Base-by-base conservation (phyloP, 192 early-diverging fungal species). In the Powellomyces hirtus region DNA sequence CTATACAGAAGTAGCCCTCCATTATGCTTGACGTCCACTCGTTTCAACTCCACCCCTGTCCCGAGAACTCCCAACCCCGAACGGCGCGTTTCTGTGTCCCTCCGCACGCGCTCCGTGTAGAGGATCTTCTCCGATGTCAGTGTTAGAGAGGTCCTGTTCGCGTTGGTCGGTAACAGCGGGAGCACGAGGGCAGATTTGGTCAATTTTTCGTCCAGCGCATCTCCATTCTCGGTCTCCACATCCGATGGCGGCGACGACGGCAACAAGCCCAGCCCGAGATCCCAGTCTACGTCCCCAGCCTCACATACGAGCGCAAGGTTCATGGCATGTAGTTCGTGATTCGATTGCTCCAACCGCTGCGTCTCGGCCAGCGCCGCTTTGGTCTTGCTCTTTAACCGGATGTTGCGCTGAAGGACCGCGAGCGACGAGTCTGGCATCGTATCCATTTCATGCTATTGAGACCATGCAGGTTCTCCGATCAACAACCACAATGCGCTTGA, bases 1-100 rank as follows among this genome's bases (percentile, higher is more conserved):
- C n/a, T n/a, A n/a, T n/a, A n/a, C n/a, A n/a, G n/a, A n/a, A 64
- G 11, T 8, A 64, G 45, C 35, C 62, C 62, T 0, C 62, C 62
- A 13, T 24, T 34, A 31, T 64, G 42, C 16, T 27, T 13, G 5
- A 35, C 20, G 20, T 64, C 62, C 27, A 45, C 27, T 50, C 30
- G 20, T 5, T 26, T 14, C 18, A 64, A 24, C 10, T 51, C 49
- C 0, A 64, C 22, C 22, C 29, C 13, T 5, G n/a, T 33, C 14
- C 62, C 62, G 11, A 35, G 14, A 5, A 64, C 44, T 8, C 44
- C 62, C 11, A 64, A 46, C 35, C 44, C 29, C 8, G 45, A 51
- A 18, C 26, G 22, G 27, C 24, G n/a, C 18, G 31, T 45, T 31
- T 31, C 20, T 27, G 14, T 14, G 30, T 45, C 62, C 0, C 44